These are phyloP conservation scores for Sclerotinia spermophila DNA, from an alignment of 2,329 filamentous ascomycete genomes.

Conservation along the genomic window DNA sequence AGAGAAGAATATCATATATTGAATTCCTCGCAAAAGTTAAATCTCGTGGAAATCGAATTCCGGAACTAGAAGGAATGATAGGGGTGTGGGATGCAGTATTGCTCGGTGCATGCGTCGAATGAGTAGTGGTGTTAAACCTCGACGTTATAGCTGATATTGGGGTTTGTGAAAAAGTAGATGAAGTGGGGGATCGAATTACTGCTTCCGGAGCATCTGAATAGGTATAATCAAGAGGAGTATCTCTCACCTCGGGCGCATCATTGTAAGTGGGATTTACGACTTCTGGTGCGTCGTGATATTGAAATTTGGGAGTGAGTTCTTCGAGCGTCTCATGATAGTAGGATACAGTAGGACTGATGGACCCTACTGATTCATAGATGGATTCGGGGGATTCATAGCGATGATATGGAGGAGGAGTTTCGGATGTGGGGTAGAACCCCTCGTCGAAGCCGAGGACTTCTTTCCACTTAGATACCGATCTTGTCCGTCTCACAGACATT, in stretches of 20 bases:
- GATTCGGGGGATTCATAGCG: constrained; percentile 18
- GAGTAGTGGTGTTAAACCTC: constrained; percentile 13
- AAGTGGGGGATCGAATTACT: constrained; percentile 6
- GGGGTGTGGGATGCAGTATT: constrained; percentile 7
- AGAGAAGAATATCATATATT: constrained; percentile 28
- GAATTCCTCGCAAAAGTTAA: constrained; percentile 30
- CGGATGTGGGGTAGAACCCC: constrained; percentile 20
- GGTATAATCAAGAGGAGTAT: constrained; percentile 17
- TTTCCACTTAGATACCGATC: constrained; percentile 33
- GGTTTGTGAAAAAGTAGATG: neutral
- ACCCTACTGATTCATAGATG: constrained; percentile 17
- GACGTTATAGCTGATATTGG: constrained; percentile 17
- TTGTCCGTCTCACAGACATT: constrained; percentile 25
- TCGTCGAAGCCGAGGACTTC: constrained; percentile 35
- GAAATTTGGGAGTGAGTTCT: constrained; percentile 18
- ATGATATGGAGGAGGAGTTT: constrained; percentile 18
- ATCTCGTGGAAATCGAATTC: constrained; percentile 27
- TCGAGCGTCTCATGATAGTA: constrained; percentile 19
- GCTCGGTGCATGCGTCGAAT: neutral
- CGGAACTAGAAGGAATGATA: constrained; percentile 22
- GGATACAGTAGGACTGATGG: constrained; percentile 18
- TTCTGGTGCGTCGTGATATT: constrained; percentile 17
- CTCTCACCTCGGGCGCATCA: constrained; percentile 8
- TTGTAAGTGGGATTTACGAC: constrained; percentile 8
- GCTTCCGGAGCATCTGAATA: constrained; percentile 18